Conservation (phyloP, 371 early-diverging fungal genomes). For the Actinomortierella wolfii region DNA sequence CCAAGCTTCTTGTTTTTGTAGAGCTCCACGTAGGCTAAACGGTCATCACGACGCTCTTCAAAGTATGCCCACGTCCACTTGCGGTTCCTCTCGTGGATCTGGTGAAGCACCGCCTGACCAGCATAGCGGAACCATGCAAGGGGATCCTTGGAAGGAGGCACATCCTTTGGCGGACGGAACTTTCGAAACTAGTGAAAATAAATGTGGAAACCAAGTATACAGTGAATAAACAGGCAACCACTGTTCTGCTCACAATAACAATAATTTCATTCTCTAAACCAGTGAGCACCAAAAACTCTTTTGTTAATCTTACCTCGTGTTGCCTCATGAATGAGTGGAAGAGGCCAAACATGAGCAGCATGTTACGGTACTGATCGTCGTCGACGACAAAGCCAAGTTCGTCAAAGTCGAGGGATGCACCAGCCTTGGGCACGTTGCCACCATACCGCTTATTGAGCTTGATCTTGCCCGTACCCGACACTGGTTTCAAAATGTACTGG, state of each 20-base stretch:
- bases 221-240: not conserved
- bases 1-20: constrained; percentile 75
- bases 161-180: constrained; percentile 76
- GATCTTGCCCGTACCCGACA: constrained; percentile 84
- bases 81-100: constrained; percentile 86
- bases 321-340: constrained; percentile 80
- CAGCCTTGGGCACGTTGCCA: constrained; percentile 67
- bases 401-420: constrained; percentile 81
- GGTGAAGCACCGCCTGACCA: constrained; percentile 63
- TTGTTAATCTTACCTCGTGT: constrained; percentile 59
- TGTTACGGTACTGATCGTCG: constrained; percentile 87
- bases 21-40: constrained; percentile 78
- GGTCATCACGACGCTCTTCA: constrained; percentile 81
- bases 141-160: constrained; percentile 83
- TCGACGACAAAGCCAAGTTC: constrained; percentile 91
- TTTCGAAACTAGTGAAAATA: constrained; percentile 69
- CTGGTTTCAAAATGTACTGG: constrained; percentile 91
- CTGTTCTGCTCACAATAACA: not conserved
- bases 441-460: constrained; percentile 72
- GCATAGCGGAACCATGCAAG: constrained; percentile 90
- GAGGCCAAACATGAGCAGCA: constrained; percentile 77
- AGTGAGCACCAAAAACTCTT: not conserved
- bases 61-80: constrained; percentile 90
- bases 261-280: not conserved
- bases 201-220: not conserved